phyloP scores from a whole-genome alignment of 2,329 filamentous ascomycete genomes.

The Penicillium decumbens region DNA sequence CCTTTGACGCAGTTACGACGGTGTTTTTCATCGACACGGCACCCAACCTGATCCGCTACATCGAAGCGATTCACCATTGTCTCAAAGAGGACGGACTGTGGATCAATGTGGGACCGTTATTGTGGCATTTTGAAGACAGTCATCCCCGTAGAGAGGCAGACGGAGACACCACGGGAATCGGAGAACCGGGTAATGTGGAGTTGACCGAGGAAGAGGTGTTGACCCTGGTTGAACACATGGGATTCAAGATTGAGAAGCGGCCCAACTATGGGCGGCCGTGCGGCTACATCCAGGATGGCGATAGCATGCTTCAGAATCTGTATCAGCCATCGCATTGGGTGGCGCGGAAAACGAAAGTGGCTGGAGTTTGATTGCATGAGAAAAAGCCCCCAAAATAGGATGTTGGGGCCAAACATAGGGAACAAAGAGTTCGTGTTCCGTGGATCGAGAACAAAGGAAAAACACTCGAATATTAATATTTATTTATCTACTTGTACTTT shows the following conservation, averaged over 20 bases:
- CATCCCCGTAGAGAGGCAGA: constrained; percentile 27
- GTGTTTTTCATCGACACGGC: constrained; percentile 98
- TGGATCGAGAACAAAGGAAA: neutral
- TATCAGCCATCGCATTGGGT: constrained; percentile 84
- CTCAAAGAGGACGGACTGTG: constrained; percentile 73
- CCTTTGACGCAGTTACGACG: constrained; percentile 77
- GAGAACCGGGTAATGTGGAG: constrained; percentile 85
- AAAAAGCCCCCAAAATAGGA: neutral
- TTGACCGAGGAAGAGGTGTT: constrained; percentile 85
- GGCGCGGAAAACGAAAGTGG: constrained; percentile 58
- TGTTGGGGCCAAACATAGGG: neutral
- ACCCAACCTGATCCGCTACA: constrained; percentile 83
- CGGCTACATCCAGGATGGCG: constrained; percentile 80
- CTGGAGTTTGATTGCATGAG: neutral
- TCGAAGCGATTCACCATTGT: constrained; percentile 75
- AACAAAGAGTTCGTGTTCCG: neutral
- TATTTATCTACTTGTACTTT: too few relatives aligned
- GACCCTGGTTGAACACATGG: constrained; percentile 65
- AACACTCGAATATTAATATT: neutral
- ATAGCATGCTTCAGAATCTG: constrained; percentile 79
- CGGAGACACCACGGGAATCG: constrained; percentile 58
- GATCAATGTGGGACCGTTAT: constrained; percentile 81
- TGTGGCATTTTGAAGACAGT: constrained; percentile 88
- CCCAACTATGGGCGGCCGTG: constrained; percentile 53
- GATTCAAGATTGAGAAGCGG: constrained; percentile 67